A percentile compares a stretch with the other conserved stretches of the same genome.
phyloP scores from a whole-genome alignment of 2,329 filamentous ascomycete genomes.

The Myriosclerotinia scirpicola region DNA sequence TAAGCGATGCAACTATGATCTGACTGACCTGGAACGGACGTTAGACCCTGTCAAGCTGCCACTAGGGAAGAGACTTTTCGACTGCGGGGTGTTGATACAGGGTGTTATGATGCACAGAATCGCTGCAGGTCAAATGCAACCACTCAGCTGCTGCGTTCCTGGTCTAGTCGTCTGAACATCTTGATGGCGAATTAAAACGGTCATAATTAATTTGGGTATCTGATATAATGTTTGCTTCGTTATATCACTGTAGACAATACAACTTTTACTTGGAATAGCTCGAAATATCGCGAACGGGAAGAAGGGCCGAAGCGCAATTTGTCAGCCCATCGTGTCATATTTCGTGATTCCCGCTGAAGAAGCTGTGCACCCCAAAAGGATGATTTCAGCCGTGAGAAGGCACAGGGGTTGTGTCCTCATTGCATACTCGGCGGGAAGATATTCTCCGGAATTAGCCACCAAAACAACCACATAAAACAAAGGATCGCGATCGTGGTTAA shows the following conservation, averaged over 20 bases:
- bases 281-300: neutral
- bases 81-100: conserved; percentile 10
- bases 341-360: neutral
- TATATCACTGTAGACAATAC: neutral
- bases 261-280: neutral
- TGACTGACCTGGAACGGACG: neutral
- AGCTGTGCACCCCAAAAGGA: neutral
- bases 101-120: neutral
- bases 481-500: neutral
- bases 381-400: neutral
- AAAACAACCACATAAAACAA: neutral
- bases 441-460: neutral
- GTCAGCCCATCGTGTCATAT: neutral
- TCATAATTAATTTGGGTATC: neutral
- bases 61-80: neutral
- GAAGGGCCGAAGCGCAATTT: conserved; percentile 17
- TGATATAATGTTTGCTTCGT: neutral
- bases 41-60: neutral
- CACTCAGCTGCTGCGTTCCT: conserved; percentile 3
- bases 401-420: conserved; percentile 9
- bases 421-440: neutral
- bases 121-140: neutral
- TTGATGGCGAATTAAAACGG: neutral
- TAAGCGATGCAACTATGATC: neutral
- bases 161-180: neutral